phyloP scores from a whole-genome alignment of 148 eudicot species.

The Heliamphora exappendiculata region DNA sequence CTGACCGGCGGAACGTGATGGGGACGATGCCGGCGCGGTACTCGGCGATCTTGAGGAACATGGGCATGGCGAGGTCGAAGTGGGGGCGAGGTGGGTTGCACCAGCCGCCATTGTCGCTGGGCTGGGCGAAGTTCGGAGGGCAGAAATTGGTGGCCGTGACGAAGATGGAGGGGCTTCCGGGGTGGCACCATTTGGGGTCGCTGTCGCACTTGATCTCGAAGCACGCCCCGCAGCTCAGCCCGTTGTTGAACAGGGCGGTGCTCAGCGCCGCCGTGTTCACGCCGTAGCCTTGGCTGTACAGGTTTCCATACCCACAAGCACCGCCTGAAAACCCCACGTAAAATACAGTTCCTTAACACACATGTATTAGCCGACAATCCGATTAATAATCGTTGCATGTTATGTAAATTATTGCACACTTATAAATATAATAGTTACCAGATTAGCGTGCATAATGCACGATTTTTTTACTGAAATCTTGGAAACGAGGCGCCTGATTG shows the following conservation, averaged over 20 bases:
- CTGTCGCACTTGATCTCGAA: slow-evolving; percentile 40
- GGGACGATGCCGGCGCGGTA: slow-evolving; percentile 55
- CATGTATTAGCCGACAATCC: not conserved
- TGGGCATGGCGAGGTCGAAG: slow-evolving; percentile 57
- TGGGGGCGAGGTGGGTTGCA: slow-evolving; percentile 55
- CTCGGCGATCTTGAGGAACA: slow-evolving; percentile 51
- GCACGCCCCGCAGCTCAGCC: slow-evolving; percentile 52
- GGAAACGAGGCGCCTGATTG: not conserved
- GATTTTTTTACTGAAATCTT: not conserved
- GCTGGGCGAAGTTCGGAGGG: slow-evolving; percentile 40
- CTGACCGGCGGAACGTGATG: slow-evolving; percentile 28
- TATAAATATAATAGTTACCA: not conserved
- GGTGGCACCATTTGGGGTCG: slow-evolving; percentile 39
- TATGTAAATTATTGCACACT: not conserved
- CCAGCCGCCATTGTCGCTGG: slow-evolving; percentile 56
- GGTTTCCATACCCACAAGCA: slow-evolving; percentile 54
- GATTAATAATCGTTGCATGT: not conserved
- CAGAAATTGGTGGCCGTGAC: slow-evolving; percentile 54
- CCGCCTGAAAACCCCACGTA: slow-evolving; percentile 31
- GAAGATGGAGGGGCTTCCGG: slow-evolving; percentile 42
- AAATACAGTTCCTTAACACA: not conserved
- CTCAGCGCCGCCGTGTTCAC: slow-evolving; percentile 54
- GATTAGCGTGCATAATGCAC: no score
- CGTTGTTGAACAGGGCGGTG: slow-evolving; percentile 48
- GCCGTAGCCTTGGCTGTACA: slow-evolving; percentile 54